Conservation (phyloP, 1,284 basidiomycete genomes). For the Ustilago lituana region DNA sequence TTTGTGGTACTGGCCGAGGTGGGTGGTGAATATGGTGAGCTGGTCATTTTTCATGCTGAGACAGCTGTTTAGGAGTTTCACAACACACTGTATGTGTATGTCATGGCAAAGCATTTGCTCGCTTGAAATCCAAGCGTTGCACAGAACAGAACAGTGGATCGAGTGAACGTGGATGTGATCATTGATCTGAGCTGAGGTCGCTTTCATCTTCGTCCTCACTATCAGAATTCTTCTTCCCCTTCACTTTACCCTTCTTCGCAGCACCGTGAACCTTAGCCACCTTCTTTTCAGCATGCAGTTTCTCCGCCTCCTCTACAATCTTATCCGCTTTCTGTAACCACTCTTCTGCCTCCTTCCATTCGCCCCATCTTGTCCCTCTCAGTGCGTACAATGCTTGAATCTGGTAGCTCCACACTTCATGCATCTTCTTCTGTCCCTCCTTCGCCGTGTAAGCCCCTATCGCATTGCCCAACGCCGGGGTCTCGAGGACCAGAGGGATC, state of each 20-base stretch:
- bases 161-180: no score
- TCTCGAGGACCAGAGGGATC: constrained; percentile 84
- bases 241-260: constrained; percentile 7
- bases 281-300: constrained; percentile 14
- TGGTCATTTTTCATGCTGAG: neutral
- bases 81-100: constrained; percentile 6
- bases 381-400: constrained; percentile 70
- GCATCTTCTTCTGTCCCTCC: constrained; percentile 52
- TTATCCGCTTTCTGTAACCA: constrained; percentile 21
- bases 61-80: constrained; percentile 16
- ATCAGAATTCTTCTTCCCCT: constrained; percentile 9
- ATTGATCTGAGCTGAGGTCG: constrained; percentile 19
- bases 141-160: no score
- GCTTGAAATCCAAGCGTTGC: no score
- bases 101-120: constrained; percentile 4
- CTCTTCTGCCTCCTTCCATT: constrained; percentile 24
- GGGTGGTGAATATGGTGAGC: constrained; percentile 9
- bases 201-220: constrained; percentile 11
- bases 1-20: constrained; percentile 6
- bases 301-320: constrained; percentile 16
- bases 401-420: constrained; percentile 75
- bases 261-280: neutral
- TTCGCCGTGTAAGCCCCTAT: constrained; percentile 18
- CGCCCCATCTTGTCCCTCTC: constrained; percentile 41
- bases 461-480: constrained; percentile 69